Base-by-base conservation (phyloP, 345 rosid genomes). In the Acer negundo region DNA sequence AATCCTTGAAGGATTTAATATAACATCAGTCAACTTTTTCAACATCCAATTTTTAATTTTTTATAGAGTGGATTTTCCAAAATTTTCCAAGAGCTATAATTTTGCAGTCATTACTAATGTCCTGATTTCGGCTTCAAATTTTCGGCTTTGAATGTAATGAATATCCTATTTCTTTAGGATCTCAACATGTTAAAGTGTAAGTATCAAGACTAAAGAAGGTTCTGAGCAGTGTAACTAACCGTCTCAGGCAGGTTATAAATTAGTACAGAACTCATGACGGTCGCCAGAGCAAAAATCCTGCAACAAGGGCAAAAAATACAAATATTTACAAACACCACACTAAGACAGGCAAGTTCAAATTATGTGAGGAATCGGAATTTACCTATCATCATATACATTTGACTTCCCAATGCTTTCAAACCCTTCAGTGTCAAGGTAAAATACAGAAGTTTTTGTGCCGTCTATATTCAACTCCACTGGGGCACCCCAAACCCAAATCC, bases 401-500 rank as follows among this genome's bases (percentile, higher is more conserved):
- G 99, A 96, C 89, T 96, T 96, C 81, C 99, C 98, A 84, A 96
- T 62, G 82, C 99, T 96, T 90, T 96, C 99, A 84, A 96, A 96
- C 73, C 99, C 99, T 84, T 96, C 98, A 0, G 98, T 94, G 77
- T 96, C 99, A 62, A 96, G 97, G 87, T 94, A 96, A 84, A 96
- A 87, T 59, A 94, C 91, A 8, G 99, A 90, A 82, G 97, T 91
- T 86, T 83, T 92, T 10, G 86, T 89, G 74, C 97, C 99, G 47
- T 87, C 84, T 70, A 96, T 89, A 51, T 90, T 91, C 79, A 92
- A 47, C 83, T 90, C 98, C 73, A 87, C 2, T 42, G 99, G 98
- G 72, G 90, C 82, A 85, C 99, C 99, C 99, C 99, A 96, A n/a
- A 92, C 92, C 99, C 99, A 96, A 77, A 96, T 90, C 76, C 99